Evolutionary conservation across 202 grass and related monocot species (phyloP), one percentile per base, ranked within the genome.

Genomic region (Setaria italica): DNA sequence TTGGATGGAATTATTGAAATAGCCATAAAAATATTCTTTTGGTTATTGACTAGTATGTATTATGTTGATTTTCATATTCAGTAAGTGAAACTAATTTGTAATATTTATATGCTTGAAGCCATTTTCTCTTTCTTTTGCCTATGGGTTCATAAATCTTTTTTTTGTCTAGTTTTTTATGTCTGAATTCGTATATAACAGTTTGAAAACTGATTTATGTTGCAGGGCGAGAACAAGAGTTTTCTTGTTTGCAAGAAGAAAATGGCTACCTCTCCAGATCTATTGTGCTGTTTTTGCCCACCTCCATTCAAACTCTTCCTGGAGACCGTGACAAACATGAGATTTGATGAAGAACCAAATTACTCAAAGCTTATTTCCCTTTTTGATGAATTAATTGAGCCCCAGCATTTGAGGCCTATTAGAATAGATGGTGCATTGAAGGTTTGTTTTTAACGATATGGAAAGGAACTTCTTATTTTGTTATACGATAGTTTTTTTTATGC

Each of bases 221-320:
- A 98, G 96, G 96, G 96, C 0, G 96, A 98, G 84, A 98, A 98
- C 76, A 98, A 98, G 79, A 92, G 91, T 81, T 98, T 98, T 92
- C 88, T 98, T 85, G 95, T 98, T 70, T 92, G 95, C 85, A 98
- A 98, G 91, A 98, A 95, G 86, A 98, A 98, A 89, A 98, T 95
- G 96, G 88, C 91, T 41, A 94, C 93, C 7, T 94, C 96, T 74
- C 84, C 96, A 76, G 96, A 98, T 84, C 70, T 90, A 54, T 62
- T 98, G 75, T 95, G 96, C 72, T 92, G 90, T 85, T 90, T 92
- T 78, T 98, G 93, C 62, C 89, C 96, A 41, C 89, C 84, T 69
- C 93, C 93, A 72, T 98, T 98, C 80, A 95, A 95, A 66, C 90
- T 94, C 49, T 98, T 98, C 83, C 84, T 98, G 25, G 96, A 98